These are phyloP conservation scores for Sporothrix dimorphospora DNA, from an alignment of 2,329 filamentous ascomycete genomes.

Conservation along the genomic window DNA sequence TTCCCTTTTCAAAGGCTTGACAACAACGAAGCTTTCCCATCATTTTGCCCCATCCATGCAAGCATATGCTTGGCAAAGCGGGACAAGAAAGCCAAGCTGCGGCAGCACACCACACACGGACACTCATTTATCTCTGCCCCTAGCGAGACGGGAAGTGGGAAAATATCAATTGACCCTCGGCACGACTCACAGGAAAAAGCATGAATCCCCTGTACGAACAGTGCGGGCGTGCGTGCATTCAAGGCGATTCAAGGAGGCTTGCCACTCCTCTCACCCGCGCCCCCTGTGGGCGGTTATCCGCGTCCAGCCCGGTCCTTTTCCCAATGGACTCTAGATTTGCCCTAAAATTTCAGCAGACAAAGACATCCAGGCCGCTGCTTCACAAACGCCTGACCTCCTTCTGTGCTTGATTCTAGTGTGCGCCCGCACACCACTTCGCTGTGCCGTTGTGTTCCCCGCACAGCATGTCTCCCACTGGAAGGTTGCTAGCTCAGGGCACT, in stretches of 20 bases:
- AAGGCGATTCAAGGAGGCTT: too few relatives aligned
- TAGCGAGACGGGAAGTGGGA: slow-evolving; percentile 6
- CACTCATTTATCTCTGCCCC: background rate
- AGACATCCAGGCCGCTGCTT: background rate
- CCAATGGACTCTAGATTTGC: background rate
- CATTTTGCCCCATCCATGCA: background rate
- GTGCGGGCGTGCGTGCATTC: background rate
- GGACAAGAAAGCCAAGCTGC: background rate
- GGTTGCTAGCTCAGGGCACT: background rate
- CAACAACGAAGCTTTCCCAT: background rate
- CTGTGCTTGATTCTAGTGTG: background rate
- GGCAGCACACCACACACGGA: background rate
- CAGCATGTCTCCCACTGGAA: background rate
- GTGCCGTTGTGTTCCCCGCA: background rate
- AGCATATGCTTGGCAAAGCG: background rate
- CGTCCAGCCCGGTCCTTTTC: background rate
- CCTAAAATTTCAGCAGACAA: background rate
- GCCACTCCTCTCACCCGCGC: background rate
- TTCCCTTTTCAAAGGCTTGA: background rate
- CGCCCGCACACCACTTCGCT: background rate
- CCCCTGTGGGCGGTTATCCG: background rate
- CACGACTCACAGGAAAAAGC: background rate
- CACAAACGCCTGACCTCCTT: background rate
- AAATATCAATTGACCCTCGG: background rate
- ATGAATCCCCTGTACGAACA: background rate